Conservation (phyloP, 441 rosid species). For the Kokia cookei region DNA sequence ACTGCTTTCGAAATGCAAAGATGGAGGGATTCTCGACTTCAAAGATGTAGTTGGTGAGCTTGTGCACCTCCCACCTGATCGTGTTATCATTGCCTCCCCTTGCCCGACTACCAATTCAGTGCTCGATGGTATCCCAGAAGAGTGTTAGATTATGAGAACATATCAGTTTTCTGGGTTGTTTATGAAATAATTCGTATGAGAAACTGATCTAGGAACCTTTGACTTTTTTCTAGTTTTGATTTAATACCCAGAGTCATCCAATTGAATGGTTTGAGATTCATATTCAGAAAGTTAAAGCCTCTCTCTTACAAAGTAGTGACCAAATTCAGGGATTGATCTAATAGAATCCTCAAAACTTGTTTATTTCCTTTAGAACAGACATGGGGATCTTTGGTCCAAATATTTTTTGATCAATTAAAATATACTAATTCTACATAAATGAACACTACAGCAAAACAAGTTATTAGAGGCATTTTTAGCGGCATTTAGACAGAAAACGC, state of each 20-base stretch:
- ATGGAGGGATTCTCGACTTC: conserved; percentile 37
- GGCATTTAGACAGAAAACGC: too few relatives aligned
- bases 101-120: background rate
- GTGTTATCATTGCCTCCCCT: conserved; percentile 14
- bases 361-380: background rate
- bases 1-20: conserved; percentile 29
- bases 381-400: background rate
- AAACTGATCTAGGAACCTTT: background rate
- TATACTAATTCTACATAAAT: too few relatives aligned
- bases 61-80: conserved; percentile 22
- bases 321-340: background rate
- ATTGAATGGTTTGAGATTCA: background rate
- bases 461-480: too few relatives aligned
- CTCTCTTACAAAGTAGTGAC: background rate
- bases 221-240: background rate
- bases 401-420: background rate
- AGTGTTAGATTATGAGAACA: background rate
- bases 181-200: background rate
- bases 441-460: too few relatives aligned
- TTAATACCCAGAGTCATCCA: background rate
- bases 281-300: background rate
- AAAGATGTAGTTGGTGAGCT: conserved; percentile 30
- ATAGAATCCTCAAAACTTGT: background rate
- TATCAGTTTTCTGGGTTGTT: background rate
- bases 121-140: conserved; percentile 26